Evolutionary conservation across 2,329 filamentous ascomycete genomes (phyloP), one percentile per base, ranked within the genome.

Genomic region (Alternaria triticimaculans): DNA sequence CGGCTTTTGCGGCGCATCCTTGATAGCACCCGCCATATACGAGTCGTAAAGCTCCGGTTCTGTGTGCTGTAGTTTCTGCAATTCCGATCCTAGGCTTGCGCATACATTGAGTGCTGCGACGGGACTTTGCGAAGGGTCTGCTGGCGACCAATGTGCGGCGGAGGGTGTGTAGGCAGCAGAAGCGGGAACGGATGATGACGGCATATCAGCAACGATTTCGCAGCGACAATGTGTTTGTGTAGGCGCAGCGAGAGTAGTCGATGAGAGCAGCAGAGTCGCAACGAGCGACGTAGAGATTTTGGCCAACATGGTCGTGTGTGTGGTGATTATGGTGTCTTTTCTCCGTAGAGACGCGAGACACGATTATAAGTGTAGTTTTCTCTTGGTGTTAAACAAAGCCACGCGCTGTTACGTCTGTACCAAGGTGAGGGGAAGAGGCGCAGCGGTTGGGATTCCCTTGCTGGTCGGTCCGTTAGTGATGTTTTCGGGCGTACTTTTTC

Each of bases 151-250:
- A 41, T 72, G 60, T n/a, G 70, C 67, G 20, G 64, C 45, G 8
- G 70, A 67, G 20, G 73, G 69, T 11, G 72, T 66, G 59, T 73
- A 62, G 54, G 50, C 50, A 12, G 71, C 43, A 11, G 53, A 57
- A 33, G 49, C 46, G 60, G 63, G 53, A 15, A 55, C 45, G 51
- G 6, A 21, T 37, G 49, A 53, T 6, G 49, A 41, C 7, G 49
- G 49, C 28, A 53, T n/a, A 14, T 69, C 58, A 20, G 65, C 63
- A 46, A 73, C 62, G 43, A 78, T 64, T 37, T 68, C 65, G 64
- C 76, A 78, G 55, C 71, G 74, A 67, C 76, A 78, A 53, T 72
- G 71, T 21, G 73, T 72, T 50, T 70, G 66, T 50, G 75, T 71
- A 45, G 73, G 69, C 12, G 67, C 65, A 21, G 76, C 37, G 63